Evolutionary conservation across 1,139 yeast genomes (phyloP), one percentile per base, ranked within the genome.

Genomic region (Magnusiomyces ingens): DNA sequence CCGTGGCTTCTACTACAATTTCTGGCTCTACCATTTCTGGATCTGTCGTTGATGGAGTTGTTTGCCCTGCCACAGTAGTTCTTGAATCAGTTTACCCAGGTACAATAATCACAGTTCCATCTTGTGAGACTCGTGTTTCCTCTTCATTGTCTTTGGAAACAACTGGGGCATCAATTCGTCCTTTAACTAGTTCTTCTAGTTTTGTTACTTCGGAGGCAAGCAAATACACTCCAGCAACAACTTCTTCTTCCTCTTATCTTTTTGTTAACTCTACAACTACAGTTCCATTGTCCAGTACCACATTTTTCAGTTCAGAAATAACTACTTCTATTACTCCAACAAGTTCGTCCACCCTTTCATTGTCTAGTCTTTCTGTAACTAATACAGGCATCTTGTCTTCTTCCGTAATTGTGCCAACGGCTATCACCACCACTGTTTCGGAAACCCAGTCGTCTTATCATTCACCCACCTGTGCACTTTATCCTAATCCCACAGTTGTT

Each of bases 161-260:
- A 17, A 15, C 32, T 32, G 13, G 18, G 8, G 11, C 26, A 15
- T 47, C 22, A 42, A 29, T 37, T 3, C 12, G 18, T 36, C n/a
- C 40, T 18, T 8, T 19, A 44, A 56, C 58, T 13, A 56, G 56
- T 1, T 51, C 55, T 18, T 48, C 61, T 1, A 54, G 55, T 11
- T 57, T 64, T 11, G 59, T 55, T 2, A 51, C 60, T 15, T 59
- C 64, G 12, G 48, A 56, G 10, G 58, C 65, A 22, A 60, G 63
- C 17, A 48, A 57, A 1, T 55, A 57, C 11, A 51, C 55, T 49
- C 50, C 45, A 13, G 19, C 50, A 5, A 15, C 44, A 21, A 40
- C 45, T 26, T 17, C 21, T 12, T 19, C 43, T 36, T 10, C 50
- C 11, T 18, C 49, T 13, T n/a, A n/a, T 19, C 36, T 19, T 4